Percentiles rank a stretch among this genome's conserved stretches.
These are phyloP conservation scores for Colletotrichum cuscutae DNA, from an alignment of 2,329 filamentous ascomycete genomes.

Conservation along the genomic window DNA sequence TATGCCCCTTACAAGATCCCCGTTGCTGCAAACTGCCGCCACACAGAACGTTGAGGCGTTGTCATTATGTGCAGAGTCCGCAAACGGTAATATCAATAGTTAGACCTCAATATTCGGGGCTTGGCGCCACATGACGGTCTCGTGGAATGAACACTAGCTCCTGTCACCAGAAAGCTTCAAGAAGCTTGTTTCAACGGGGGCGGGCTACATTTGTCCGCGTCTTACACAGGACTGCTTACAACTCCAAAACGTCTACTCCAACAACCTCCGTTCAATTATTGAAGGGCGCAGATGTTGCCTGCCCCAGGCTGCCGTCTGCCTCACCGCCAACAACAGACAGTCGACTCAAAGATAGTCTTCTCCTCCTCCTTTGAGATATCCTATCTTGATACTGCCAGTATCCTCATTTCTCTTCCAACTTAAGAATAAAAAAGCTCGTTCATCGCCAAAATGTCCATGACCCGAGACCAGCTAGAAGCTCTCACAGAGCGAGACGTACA, in stretches of 20 bases:
- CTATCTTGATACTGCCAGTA: not conserved
- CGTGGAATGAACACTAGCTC: not conserved
- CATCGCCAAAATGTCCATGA: not conserved
- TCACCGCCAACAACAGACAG: not conserved
- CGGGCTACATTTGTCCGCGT: not conserved
- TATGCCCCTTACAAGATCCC: not conserved
- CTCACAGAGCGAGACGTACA: constrained; percentile 55
- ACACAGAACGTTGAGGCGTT: not conserved
- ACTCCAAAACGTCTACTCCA: not conserved
- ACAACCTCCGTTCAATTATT: not conserved
- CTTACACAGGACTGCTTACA: not conserved
- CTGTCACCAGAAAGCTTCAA: not conserved
- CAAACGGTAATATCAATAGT: not conserved
- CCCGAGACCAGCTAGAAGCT: not conserved
- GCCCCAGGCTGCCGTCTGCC: not conserved
- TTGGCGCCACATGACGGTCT: not conserved
- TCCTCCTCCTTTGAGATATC: not conserved
- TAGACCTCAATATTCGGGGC: not conserved
- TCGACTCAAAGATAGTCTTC: not conserved
- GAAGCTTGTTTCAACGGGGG: constrained; percentile 1
- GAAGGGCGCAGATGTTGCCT: not conserved
- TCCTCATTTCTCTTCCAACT: not conserved
- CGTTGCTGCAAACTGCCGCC: not conserved
- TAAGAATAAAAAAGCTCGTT: too few species aligned
- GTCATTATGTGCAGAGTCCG: not conserved